Conservation (phyloP, 768 basidiomycete genomes). For the Heimioporus sp. region DNA sequence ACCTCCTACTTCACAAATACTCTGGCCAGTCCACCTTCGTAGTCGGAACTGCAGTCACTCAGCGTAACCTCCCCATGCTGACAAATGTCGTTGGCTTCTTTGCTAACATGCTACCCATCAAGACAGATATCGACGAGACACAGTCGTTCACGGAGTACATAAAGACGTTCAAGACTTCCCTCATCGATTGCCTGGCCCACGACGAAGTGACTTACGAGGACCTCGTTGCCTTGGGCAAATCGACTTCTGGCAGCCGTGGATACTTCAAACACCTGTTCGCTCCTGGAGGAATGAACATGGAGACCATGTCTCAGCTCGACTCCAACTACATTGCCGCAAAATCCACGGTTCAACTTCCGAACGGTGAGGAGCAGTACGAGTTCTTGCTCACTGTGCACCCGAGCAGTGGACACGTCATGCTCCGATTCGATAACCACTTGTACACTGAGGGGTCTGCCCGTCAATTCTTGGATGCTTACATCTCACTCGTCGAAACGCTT, state of each 20-base stretch:
- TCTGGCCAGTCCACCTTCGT: constrained; percentile 28
- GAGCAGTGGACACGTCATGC: constrained; percentile 21
- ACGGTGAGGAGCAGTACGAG: constrained; percentile 27
- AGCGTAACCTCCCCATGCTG: constrained; percentile 28
- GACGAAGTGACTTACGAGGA: constrained; percentile 32
- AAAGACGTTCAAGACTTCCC: constrained; percentile 17
- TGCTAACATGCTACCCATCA: constrained; percentile 30
- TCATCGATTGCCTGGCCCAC: constrained; percentile 22
- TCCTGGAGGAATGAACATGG: constrained; percentile 27
- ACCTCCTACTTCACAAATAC: constrained; percentile 33
- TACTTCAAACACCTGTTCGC: constrained; percentile 34
- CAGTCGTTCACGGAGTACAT: constrained; percentile 25
- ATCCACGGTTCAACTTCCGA: constrained; percentile 22
- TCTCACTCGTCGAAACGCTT: constrained; percentile 26
- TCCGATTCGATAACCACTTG: constrained; percentile 29
- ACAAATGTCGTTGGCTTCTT: constrained; percentile 30
- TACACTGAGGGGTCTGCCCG: constrained; percentile 28
- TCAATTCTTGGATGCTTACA: constrained; percentile 30
- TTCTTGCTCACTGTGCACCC: constrained; percentile 25
- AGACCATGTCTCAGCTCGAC: constrained; percentile 23
- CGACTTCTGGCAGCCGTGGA: constrained; percentile 21
- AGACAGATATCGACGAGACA: constrained; percentile 24
- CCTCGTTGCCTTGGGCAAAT: constrained; percentile 26
- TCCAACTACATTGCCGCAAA: constrained; percentile 14
- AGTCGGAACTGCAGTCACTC: constrained; percentile 31